A percentile compares a stretch with the other conserved stretches of the same genome.
These are phyloP conservation scores for Stagonosporopsis vannaccii DNA, from an alignment of 2,329 filamentous ascomycete genomes.

Conservation along the genomic window DNA sequence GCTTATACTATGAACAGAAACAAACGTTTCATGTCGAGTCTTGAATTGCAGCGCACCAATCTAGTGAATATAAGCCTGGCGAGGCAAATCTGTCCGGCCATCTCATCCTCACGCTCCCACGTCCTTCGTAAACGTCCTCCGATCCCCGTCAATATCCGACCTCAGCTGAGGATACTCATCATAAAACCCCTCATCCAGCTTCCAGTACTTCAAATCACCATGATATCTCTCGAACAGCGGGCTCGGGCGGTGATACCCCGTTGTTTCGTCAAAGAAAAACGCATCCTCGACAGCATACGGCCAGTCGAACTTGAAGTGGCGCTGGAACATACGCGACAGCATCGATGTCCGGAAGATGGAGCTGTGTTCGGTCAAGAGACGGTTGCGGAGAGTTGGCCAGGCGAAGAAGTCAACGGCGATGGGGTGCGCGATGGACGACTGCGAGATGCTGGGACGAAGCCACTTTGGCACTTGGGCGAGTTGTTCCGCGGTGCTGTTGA, in stretches of 20 bases:
- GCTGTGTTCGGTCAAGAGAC: slow-evolving; percentile 34
- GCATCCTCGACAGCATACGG: slow-evolving; percentile 44
- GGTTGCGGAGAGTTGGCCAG: slow-evolving; percentile 43
- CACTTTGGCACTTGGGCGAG: slow-evolving; percentile 39
- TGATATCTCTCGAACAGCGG: slow-evolving; percentile 45
- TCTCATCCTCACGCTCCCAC: background rate
- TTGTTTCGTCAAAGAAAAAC: slow-evolving; percentile 35
- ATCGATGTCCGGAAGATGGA: slow-evolving; percentile 31
- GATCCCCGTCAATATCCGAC: slow-evolving; percentile 42
- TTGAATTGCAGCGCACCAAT: background rate
- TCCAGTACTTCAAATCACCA: slow-evolving; percentile 37
- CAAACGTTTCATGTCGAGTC: too few relatives aligned
- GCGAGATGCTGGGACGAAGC: slow-evolving; percentile 33
- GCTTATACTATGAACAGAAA: too few relatives aligned
- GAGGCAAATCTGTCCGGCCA: too few relatives aligned
- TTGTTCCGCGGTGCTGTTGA: slow-evolving; percentile 35
- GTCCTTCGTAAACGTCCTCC: slow-evolving; percentile 20
- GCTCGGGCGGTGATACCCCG: slow-evolving; percentile 26
- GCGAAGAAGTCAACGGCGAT: slow-evolving; percentile 45
- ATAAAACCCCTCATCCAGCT: slow-evolving; percentile 35
- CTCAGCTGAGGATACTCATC: slow-evolving; percentile 40
- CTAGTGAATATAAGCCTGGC: background rate
- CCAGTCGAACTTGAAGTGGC: slow-evolving; percentile 42
- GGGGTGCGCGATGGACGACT: slow-evolving; percentile 37
- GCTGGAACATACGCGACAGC: slow-evolving; percentile 34